Conservation (phyloP, 106 monocot species). For the Gastrodia elata region DNA sequence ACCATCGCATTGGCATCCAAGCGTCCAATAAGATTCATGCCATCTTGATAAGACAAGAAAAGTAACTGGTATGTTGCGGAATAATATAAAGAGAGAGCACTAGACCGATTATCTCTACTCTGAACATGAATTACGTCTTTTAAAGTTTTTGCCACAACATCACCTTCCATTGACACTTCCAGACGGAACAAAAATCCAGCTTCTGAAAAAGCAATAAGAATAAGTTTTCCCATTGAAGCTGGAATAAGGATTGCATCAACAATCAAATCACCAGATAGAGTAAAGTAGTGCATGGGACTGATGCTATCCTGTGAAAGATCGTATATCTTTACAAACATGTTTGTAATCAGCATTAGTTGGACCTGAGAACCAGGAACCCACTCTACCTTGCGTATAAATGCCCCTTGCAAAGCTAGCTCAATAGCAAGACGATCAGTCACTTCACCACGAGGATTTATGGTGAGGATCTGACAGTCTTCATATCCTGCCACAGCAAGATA, state of each 20-base stretch:
- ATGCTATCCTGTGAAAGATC: constrained; percentile 96
- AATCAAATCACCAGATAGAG: constrained; percentile 62
- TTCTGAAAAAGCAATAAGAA: constrained; percentile 84
- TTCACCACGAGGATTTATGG: constrained; percentile 90
- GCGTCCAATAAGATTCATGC: constrained; percentile 61
- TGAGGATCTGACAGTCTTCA: constrained; percentile 95
- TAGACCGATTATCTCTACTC: constrained; percentile 24
- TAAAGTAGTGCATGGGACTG: constrained; percentile 92
- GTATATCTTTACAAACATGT: constrained; percentile 97
- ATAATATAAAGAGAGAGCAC: constrained; percentile 70
- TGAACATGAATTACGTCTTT: constrained; percentile 50
- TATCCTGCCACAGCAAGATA: constrained; percentile 90
- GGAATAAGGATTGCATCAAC: constrained; percentile 81
- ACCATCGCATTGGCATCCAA: constrained; percentile 49
- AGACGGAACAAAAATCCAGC: constrained; percentile 55
- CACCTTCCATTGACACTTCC: constrained; percentile 64
- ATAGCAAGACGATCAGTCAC: constrained; percentile 96
- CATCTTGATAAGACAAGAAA: constrained; percentile 89
- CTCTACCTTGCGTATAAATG: constrained; percentile 75
- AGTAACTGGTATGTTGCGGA: constrained; percentile 69
- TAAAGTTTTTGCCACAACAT: constrained; percentile 72
- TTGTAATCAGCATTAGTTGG: constrained; percentile 85
- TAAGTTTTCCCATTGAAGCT: constrained; percentile 70
- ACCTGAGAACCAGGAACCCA: constrained; percentile 99
- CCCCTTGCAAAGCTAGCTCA: constrained; percentile 88